Conservation (phyloP, 1,284 basidiomycete species). For the Gymnopus androsaceus region DNA sequence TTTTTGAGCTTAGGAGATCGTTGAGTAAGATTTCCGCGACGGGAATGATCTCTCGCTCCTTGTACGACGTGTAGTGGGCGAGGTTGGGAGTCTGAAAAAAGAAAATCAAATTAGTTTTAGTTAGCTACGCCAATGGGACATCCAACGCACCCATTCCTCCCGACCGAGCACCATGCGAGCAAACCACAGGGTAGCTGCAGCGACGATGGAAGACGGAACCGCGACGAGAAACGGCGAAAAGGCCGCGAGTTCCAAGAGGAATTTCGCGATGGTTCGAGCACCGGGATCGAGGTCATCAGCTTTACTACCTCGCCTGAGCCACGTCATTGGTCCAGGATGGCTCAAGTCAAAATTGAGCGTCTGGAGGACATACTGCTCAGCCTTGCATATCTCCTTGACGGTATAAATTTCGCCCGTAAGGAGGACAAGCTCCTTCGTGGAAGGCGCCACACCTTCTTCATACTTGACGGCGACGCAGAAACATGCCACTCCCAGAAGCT, state of each 20-base stretch:
- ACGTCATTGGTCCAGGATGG: constrained; percentile 91
- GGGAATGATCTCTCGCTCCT: constrained; percentile 79
- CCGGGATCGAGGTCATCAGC: constrained; percentile 91
- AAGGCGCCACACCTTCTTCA: constrained; percentile 91
- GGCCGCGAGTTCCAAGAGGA: constrained; percentile 81
- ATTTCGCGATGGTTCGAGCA: constrained; percentile 85
- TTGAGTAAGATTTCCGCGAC: constrained; percentile 89
- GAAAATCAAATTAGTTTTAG: neutral
- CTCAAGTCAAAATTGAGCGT: constrained; percentile 86
- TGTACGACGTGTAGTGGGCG: constrained; percentile 87
- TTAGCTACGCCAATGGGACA: too few species aligned
- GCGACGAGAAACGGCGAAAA: constrained; percentile 79
- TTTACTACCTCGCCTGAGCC: constrained; percentile 85
- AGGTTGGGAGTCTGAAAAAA: constrained; percentile 50
- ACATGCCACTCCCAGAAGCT: constrained; percentile 89
- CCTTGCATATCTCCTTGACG: constrained; percentile 84
- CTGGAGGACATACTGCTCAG: constrained; percentile 88
- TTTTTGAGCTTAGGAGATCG: constrained; percentile 60
- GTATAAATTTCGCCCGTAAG: constrained; percentile 84
- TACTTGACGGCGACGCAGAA: constrained; percentile 92
- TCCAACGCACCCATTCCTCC: constrained; percentile 85
- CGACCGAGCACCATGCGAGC: constrained; percentile 77
- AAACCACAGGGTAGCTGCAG: constrained; percentile 83
- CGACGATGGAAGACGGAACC: constrained; percentile 78
- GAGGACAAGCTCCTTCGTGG: constrained; percentile 81